Percentiles rank a stretch among this genome's conserved stretches.
phyloP scores from a whole-genome alignment of 768 basidiomycete genomes.

The Xerocomus potaroensis region DNA sequence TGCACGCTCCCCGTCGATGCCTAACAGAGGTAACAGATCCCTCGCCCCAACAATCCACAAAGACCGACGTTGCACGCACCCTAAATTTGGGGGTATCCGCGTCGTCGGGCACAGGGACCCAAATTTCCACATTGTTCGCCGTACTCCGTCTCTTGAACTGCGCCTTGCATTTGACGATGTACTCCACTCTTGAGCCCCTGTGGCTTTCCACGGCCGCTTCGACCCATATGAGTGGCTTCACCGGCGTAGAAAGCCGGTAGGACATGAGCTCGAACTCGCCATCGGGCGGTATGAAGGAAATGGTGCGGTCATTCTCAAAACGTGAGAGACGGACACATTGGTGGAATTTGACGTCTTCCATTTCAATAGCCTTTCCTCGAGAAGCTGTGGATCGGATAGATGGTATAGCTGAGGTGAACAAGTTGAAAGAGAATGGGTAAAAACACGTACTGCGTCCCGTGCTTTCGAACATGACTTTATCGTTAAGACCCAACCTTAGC shows the following conservation, averaged over 20 bases:
- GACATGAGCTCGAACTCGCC: slow-evolving; percentile 99
- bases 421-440: background rate
- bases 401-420: background rate
- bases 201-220: slow-evolving; percentile 96
- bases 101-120: slow-evolving; percentile 98
- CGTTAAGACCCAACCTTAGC: slow-evolving; percentile 89
- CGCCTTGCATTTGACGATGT: slow-evolving; percentile 93
- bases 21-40: slow-evolving; percentile 35
- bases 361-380: slow-evolving; percentile 98
- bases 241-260: slow-evolving; percentile 92
- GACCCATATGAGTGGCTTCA: slow-evolving; percentile 93
- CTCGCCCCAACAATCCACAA: background rate
- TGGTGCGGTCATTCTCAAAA: slow-evolving; percentile 98
- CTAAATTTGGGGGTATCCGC: slow-evolving; percentile 97
- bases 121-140: slow-evolving; percentile 98
- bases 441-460: slow-evolving; percentile 84
- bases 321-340: slow-evolving; percentile 97
- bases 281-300: slow-evolving; percentile 98
- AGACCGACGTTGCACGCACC: slow-evolving; percentile 38
- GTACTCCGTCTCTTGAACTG: slow-evolving; percentile 97
- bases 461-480: slow-evolving; percentile 99
- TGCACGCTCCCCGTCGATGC: slow-evolving; percentile 94
- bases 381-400: slow-evolving; percentile 7
- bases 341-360: slow-evolving; percentile 99
- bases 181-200: slow-evolving; percentile 88